Evolutionary conservation across 306 rosid genomes (phyloP).

Genomic region (Elaeagnus macrophylla): DNA sequence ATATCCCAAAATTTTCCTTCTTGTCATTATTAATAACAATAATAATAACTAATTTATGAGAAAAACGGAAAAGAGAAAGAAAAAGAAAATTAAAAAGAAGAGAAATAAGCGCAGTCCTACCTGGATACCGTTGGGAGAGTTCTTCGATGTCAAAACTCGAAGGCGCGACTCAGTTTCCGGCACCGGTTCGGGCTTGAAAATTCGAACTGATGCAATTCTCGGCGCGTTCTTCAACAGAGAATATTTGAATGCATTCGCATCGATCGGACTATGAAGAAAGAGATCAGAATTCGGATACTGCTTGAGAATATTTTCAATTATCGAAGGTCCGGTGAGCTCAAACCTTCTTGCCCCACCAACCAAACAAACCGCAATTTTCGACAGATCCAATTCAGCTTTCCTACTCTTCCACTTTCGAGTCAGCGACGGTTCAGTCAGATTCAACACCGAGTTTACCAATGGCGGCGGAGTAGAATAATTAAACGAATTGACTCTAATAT

Average conservation of each 20-base stretch:
- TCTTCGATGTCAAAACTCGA: constrained; percentile 56
- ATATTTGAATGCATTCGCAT: constrained; percentile 51
- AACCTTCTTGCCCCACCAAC: constrained; percentile 95
- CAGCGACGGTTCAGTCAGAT: constrained; percentile 2
- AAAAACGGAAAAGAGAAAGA: too few species aligned
- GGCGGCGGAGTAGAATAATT: neutral
- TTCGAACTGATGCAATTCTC: constrained; percentile 45
- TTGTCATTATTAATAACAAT: too few species aligned
- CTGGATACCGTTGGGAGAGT: constrained; percentile 94
- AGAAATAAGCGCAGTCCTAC: constrained; percentile 13
- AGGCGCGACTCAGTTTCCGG: constrained; percentile 49
- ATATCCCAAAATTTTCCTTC: too few species aligned
- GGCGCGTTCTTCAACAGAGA: constrained; percentile 56
- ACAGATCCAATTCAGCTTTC: constrained; percentile 38
- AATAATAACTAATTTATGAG: neutral
- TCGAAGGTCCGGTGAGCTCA: constrained; percentile 86
- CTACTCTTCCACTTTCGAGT: constrained; percentile 4
- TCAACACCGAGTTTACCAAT: neutral
- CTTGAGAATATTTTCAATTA: constrained; percentile 40
- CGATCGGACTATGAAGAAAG: constrained; percentile 60
- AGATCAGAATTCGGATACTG: constrained; percentile 82
- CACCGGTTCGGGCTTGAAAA: constrained; percentile 49
- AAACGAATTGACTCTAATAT: neutral
- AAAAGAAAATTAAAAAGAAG: neutral
- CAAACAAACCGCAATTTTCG: constrained; percentile 80